Evolutionary conservation across 31 red algal genomes (phyloP), one percentile per base, ranked within the genome.

Genomic region (Endocladia muricata): DNA sequence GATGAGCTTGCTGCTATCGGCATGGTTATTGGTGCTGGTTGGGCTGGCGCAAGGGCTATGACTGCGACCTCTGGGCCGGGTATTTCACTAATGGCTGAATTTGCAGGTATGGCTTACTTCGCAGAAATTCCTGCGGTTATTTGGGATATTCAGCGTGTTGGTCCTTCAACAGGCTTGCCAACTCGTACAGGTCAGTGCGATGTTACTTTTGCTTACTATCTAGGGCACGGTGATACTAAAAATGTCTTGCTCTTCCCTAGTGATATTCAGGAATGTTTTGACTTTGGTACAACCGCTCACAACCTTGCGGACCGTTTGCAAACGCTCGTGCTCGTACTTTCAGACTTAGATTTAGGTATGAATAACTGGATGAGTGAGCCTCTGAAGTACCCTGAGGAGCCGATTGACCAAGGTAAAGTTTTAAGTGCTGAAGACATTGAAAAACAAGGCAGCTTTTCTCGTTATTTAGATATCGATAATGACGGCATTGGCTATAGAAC

Each of bases 111-210:
- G 13, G 13, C 65, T 17, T 8, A 21, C 6, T 21, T 70, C 11
- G 13, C 37, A 26, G 65, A 70, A 41, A 8, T 70, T 17, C 65
- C 65, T 17, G 7, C 25, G 34, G 65, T 70, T 6, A 7, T 70
- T 7, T 28, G 37, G 9, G 42, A 70, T 70, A 37, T 70, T 17
- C 65, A 70, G 34, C 65, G 65, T 17, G 65, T 28, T 7, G 65
- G 65, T 11, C 65, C 65, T 42, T 70, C 65, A 19, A 70, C 65
- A 41, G 65, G 65, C 8, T 43, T 70, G 37, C 65, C 65, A 9
- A 70, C 65, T 7, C 7, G 25, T 9, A 70, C 65, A 8, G 28
- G 42, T 13, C 65, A 70, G 34, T 8, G 33, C 8, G 65, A 70
- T 41, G 5, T 70, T 5, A 8, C 42, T 7, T 26, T 7, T 8